phyloP scores from a whole-genome alignment of 2,329 filamentous ascomycete species.

The Trichoderma brevicompactum region DNA sequence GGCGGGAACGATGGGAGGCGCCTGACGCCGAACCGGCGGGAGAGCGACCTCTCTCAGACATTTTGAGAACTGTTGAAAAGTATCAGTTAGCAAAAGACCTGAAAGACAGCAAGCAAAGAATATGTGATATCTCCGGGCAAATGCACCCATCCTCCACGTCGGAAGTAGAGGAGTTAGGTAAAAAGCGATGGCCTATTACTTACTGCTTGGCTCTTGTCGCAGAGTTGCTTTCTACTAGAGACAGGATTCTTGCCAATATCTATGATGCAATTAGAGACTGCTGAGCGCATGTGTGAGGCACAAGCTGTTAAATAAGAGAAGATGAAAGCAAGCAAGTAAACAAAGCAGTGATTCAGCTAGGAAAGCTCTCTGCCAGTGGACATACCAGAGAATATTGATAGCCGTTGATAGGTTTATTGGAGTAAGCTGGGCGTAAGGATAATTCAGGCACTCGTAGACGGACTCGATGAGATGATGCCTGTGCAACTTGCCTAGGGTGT shows the following conservation, averaged over 20 bases:
- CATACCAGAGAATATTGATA: background rate
- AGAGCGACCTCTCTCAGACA: slow-evolving; percentile 44
- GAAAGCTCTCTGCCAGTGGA: background rate
- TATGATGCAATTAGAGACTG: background rate
- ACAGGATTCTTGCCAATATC: no score
- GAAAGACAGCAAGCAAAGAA: no score
- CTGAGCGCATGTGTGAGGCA: background rate
- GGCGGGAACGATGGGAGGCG: slow-evolving; percentile 3
- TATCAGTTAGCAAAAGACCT: background rate
- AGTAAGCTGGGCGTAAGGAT: background rate
- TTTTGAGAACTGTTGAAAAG: slow-evolving; percentile 30
- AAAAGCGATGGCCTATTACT: no score
- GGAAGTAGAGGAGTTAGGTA: no score
- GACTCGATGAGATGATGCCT: background rate
- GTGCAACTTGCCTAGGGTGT: background rate
- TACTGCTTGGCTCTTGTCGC: no score
- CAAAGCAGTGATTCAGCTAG: background rate
- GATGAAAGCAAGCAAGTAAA: background rate
- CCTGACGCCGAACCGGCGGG: slow-evolving; percentile 31
- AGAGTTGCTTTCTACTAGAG: no score
- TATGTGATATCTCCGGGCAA: no score
- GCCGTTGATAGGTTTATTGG: background rate
- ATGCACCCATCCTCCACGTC: no score
- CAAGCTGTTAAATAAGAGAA: background rate
- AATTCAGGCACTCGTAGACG: background rate